These are phyloP conservation scores for Chlamydomonas sp. DNA, from an alignment of 139 green algal species.

Conservation along the genomic window DNA sequence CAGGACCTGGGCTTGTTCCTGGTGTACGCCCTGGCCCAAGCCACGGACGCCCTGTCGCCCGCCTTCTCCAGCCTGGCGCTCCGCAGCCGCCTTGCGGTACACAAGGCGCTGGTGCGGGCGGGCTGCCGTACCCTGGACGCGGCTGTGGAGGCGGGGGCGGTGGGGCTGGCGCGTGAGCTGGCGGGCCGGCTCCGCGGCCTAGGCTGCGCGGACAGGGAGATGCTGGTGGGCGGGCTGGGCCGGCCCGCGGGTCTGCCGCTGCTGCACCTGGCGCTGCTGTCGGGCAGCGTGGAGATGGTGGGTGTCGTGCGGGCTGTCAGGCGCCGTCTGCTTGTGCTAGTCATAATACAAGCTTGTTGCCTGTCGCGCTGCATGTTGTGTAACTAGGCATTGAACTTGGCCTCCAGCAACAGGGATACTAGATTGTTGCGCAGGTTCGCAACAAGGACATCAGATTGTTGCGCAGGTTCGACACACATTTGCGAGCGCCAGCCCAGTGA, in stretches of 20 bases:
- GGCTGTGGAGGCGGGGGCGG: background rate
- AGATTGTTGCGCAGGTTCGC: too few species aligned
- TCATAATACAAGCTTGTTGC: too few species aligned
- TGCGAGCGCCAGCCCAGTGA: too few species aligned
- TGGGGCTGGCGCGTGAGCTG: background rate
- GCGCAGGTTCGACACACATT: too few species aligned
- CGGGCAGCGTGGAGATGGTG: background rate
- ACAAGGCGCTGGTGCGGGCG: background rate
- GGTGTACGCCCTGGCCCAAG: background rate
- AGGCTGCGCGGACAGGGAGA: background rate
- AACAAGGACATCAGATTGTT: too few species aligned
- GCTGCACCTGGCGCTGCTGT: slow-evolving; percentile 8
- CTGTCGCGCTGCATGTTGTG: too few species aligned
- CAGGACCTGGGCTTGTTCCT: background rate
- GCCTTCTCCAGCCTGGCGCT: background rate
- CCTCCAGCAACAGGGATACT: too few species aligned
- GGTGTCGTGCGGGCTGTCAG: too few species aligned
- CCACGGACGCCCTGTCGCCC: background rate
- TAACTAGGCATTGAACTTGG: too few species aligned
- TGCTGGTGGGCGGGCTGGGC: background rate
- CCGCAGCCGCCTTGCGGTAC: background rate
- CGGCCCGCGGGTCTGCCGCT: background rate
- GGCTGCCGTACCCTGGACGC: background rate
- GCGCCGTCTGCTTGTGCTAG: background rate
- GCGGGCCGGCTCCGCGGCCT: background rate